Percentiles rank a stretch among this genome's conserved stretches.
Evolutionary conservation across 768 basidiomycete species (phyloP).

Genomic region (Xerocomus brunneocitrinus): DNA sequence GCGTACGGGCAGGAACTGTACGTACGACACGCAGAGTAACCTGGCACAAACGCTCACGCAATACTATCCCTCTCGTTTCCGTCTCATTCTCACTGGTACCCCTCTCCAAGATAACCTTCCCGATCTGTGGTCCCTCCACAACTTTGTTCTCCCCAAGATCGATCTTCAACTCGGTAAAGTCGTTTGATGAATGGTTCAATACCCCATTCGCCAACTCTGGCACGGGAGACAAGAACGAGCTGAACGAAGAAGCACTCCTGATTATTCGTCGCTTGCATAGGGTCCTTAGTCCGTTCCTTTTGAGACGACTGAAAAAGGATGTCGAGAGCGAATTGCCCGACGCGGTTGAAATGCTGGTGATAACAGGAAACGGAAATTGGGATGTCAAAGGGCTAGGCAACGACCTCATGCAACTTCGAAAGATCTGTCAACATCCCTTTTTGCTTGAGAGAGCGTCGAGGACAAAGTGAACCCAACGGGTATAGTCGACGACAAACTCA

Average conservation of each 20-base stretch:
- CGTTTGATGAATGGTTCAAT: slow-evolving; percentile 99
- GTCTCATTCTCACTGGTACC: slow-evolving; percentile 92
- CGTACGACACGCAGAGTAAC: too few species aligned
- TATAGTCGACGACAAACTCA: slow-evolving; percentile 76
- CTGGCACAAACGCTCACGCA: too few species aligned
- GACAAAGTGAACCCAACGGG: slow-evolving; percentile 86
- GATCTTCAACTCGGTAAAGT: slow-evolving; percentile 98
- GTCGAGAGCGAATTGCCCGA: slow-evolving; percentile 94
- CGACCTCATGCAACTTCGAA: slow-evolving; percentile 95
- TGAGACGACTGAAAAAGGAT: slow-evolving; percentile 88
- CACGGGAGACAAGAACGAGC: slow-evolving; percentile 93
- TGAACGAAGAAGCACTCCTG: slow-evolving; percentile 97
- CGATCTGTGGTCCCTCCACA: slow-evolving; percentile 91
- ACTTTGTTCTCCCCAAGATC: slow-evolving; percentile 92
- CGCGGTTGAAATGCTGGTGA: slow-evolving; percentile 70
- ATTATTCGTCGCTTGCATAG: slow-evolving; percentile 97
- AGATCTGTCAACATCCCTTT: slow-evolving; percentile 98
- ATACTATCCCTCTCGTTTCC: too few species aligned
- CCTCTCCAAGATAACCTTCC: slow-evolving; percentile 96
- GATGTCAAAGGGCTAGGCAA: slow-evolving; percentile 85
- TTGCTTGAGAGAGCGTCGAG: slow-evolving; percentile 92
- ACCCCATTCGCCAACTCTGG: slow-evolving; percentile 99
- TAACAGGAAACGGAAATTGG: slow-evolving; percentile 58
- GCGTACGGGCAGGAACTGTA: too few species aligned
- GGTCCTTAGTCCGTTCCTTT: slow-evolving; percentile 90